A percentile compares a stretch with the other conserved stretches of the same genome.
phyloP scores from a whole-genome alignment of 1,284 basidiomycete species.

The Cutaneotrichosporon mucoides region DNA sequence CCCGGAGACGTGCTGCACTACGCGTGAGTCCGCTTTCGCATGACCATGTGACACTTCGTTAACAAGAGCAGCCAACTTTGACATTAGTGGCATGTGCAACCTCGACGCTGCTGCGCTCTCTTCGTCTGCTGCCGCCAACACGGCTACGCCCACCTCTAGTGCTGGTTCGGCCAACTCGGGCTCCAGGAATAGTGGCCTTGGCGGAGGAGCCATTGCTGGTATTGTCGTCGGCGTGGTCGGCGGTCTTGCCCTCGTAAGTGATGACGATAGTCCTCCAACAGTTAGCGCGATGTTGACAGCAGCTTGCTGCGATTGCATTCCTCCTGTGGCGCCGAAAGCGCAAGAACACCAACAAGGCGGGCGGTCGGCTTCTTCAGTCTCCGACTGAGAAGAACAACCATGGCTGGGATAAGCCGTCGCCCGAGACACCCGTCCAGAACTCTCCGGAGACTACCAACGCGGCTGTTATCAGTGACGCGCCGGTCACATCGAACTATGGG shows the following conservation, averaged over 20 bases:
- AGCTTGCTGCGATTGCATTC: constrained; percentile 33
- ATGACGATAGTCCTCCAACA: no score
- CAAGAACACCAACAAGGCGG: neutral
- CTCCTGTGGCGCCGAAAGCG: constrained; percentile 25
- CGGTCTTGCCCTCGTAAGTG: constrained; percentile 29
- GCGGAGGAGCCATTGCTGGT: constrained; percentile 41
- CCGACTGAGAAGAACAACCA: neutral
- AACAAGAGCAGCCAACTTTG: constrained; percentile 18
- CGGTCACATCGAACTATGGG: neutral
- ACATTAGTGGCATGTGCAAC: constrained; percentile 31
- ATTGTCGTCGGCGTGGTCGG: constrained; percentile 43
- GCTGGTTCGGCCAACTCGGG: constrained; percentile 10
- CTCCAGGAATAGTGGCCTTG: constrained; percentile 16
- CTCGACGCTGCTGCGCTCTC: constrained; percentile 21
- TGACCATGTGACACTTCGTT: neutral
- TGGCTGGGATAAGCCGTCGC: neutral
- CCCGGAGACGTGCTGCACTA: constrained; percentile 38
- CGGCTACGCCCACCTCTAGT: constrained; percentile 16
- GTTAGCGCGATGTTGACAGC: neutral
- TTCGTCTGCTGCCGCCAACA: constrained; percentile 14
- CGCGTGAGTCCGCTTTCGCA: constrained; percentile 22
- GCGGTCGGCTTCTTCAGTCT: constrained; percentile 2
- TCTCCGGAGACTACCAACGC: constrained; percentile 2
- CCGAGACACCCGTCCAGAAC: neutral
- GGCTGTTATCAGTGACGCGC: neutral